Conservation (phyloP, 2,329 filamentous ascomycete species). For the Phoma sp. region DNA sequence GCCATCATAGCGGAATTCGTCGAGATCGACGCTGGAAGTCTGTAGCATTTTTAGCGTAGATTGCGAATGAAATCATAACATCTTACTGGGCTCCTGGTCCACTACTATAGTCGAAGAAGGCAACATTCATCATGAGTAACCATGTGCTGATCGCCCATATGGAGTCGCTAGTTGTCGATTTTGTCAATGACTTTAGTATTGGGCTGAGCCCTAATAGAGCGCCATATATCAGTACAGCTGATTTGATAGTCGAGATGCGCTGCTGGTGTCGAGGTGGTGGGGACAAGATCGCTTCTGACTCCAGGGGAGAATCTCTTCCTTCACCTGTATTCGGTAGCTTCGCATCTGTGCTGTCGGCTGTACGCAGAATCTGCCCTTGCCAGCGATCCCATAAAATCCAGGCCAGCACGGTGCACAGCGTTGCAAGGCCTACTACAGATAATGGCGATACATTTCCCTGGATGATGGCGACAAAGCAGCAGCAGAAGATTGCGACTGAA, state of each 20-base stretch:
- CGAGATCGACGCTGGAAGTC: constrained; percentile 77
- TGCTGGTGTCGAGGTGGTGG: constrained; percentile 59
- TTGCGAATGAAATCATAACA: constrained; percentile 1
- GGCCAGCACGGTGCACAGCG: constrained; percentile 79
- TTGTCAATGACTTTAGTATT: constrained; percentile 94
- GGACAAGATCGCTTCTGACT: background rate
- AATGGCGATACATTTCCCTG: constrained; percentile 86
- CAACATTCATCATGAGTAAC: constrained; percentile 92
- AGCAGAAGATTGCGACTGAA: constrained; percentile 91
- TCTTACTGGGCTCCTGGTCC: constrained; percentile 60
- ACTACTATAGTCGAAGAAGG: constrained; percentile 95
- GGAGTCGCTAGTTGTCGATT: constrained; percentile 87
- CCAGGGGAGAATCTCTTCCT: background rate
- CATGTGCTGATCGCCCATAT: constrained; percentile 98
- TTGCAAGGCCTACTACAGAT: constrained; percentile 86
- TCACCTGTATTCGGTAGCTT: constrained; percentile 1
- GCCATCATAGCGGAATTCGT: constrained; percentile 98
- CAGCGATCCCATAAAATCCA: constrained; percentile 94
- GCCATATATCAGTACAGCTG: constrained; percentile 89
- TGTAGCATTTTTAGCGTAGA: constrained; percentile 39
- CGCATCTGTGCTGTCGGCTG: constrained; percentile 20
- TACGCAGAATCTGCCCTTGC: constrained; percentile 73
- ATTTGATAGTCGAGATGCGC: constrained; percentile 83
- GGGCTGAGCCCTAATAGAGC: constrained; percentile 90
- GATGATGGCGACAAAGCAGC: constrained; percentile 90